Base-by-base conservation (phyloP, 1,139 yeast genomes). In the Starmera stellimalicola region DNA sequence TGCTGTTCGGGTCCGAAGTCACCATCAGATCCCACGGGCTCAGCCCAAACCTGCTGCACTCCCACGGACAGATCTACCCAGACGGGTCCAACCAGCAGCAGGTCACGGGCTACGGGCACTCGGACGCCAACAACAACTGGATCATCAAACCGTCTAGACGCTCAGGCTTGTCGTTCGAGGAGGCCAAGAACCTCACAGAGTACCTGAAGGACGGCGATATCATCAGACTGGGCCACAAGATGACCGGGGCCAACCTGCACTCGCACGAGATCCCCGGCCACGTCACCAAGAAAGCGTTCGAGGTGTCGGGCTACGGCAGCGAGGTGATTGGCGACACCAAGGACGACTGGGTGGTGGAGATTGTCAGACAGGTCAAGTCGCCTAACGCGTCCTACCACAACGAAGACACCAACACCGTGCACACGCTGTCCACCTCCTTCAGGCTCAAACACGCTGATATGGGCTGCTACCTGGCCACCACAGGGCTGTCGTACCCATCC, bases 1-100 rank as follows among this genome's bases (percentile, higher is more conserved):
- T 80, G 10, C 67, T 72, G 1, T 69, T 53, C 45, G 85, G 82
- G 2, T 79, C 88, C 0, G 56, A 65, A 33, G 65, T 80, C 2
- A 75, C 87, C 0, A 53, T 81, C 22, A 64, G 88, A 50, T 78
- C 88, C 0, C 88, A 80, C 43, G 93, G 91, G 2, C 57, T 74
- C 32, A 68, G 79, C 18, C 84, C 87, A 20, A 77, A 77, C 45
- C 58, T 81, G 37, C 54, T 81, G 30, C 93, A 81, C 47, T 80
- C 91, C 0, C 94, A 81, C 50, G 57, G 55, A 4, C 85, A 77
- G 47, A 44, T 55, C 3, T 81, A 79, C 48, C 93, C 91, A 5
- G 77, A 63, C 24, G 94, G 91, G 0, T 77, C 87, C 1, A 68
- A 70, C 37, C 88, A 80, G 52, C 78, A 74, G 42, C 93, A 81